Base-by-base conservation (phyloP, 805 yeast species). In the Metschnikowia reukaufii region DNA sequence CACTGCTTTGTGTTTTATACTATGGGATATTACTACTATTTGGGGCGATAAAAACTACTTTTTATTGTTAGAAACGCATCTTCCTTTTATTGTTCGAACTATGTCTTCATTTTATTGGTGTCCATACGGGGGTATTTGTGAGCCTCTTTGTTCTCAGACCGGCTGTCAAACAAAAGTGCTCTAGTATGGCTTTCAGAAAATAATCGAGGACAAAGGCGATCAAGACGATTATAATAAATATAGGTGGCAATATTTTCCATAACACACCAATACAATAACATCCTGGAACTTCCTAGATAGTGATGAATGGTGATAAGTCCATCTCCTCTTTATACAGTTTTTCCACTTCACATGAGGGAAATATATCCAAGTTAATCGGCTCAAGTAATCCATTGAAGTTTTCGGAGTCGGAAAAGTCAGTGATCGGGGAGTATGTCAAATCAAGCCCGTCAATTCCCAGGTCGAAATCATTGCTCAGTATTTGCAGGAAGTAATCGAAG, bases 281-380 rank as follows among this genome's bases (percentile, higher is more conserved):
- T n/a, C n/a, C n/a, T n/a, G n/a, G n/a, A n/a, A n/a, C n/a, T n/a
- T n/a, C n/a, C n/a, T n/a, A n/a, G n/a, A 43, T 29, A 20, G 51
- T 43, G 6, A 47, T 33, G 39, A 49, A 46, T 19, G 36, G 32
- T 13, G 42, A 35, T 31, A 63, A 60, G 47, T 63, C 70, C 42
- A 66, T 61, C n/a, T 61, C 68, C 2, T 64, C 66, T 25, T 56
- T 61, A 42, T 54, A 61, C 29, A 45, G 55, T 25, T 42, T 43
- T 37, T 19, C 36, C 10, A 21, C 18, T 19, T 29, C 36, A 36
- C 25, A 5, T 10, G 29, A n/a, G 4, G 46, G 42, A 34, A 45
- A 42, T n/a, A 40, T 31, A 39, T 45, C 54, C 40, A 55, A 47
- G 44, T 45, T 51, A 32, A 46, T 19, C 4, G 54, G 50, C 21